Base-by-base conservation (phyloP, 192 early-diverging fungal genomes). In the Chytriomyces confervae region DNA sequence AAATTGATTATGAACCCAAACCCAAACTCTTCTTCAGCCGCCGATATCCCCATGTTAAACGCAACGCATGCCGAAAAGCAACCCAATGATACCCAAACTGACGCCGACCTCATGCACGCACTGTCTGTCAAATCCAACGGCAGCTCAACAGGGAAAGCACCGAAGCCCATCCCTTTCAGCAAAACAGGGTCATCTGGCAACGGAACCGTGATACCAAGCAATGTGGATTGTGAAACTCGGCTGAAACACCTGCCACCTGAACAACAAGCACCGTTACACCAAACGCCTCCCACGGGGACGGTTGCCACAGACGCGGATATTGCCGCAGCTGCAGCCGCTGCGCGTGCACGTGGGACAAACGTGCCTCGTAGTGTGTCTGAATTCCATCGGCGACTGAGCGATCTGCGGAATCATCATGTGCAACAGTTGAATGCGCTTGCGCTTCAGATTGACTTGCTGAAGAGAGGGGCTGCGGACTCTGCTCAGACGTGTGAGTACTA, bases 1-100 rank as follows among this genome's bases (percentile, higher is more conserved):
- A 76, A 76, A 43, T 36, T 76, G 48, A 10, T 76, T 9, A 24
- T 76, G 47, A 76, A 76, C 74, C 74, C 74, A 24, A 76, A 76
- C 44, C 74, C 74, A 27, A 76, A 76, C 63, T 76, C 74, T 13
- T 76, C 74, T 20, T 76, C 74, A 51, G 74, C 74, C 13, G 74
- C 74, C 8, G 74, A 76, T 29, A 66, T 76, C 50, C 74, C 74
- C 5, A 46, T 62, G 20, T 18, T 66, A 10, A 29, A 46, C 11
- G 23, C 62, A 47, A 65, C 50, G 2, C 24, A 24, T 24, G 43
- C 27, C n/a, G 9, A n/a, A 18, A 65, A 65, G 24, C 36, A 13
- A 43, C 24, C 63, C 23, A 61, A 18, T 18, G 57, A 61, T 61
- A 61, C 57, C 57, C 18, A 61, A 61, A 23, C 18, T n/a, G 23